Conservation (phyloP, 1,284 basidiomycete genomes). For the Cystobasidiaceae sp. region DNA sequence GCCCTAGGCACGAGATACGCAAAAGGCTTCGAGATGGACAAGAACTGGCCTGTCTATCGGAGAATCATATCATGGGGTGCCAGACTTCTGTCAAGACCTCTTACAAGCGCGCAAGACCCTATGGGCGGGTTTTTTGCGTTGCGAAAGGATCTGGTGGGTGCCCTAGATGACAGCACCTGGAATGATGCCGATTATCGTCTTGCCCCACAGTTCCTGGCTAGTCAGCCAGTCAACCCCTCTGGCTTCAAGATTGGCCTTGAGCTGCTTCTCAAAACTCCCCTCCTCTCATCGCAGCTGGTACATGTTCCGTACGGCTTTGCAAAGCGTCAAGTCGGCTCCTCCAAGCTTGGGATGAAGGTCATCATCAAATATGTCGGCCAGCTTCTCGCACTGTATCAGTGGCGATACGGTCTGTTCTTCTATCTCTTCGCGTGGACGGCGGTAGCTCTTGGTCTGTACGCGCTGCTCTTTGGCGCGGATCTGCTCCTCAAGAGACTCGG, state of each 20-base stretch:
- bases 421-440: conserved; percentile 33
- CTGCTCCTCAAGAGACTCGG: neutral
- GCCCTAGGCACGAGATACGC: conserved; percentile 52
- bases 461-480: neutral
- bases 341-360: conserved; percentile 39
- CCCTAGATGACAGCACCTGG: neutral
- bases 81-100: conserved; percentile 49
- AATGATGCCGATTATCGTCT: neutral
- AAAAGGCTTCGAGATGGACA: conserved; percentile 51
- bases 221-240: conserved; percentile 39
- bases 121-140: conserved; percentile 54
- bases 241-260: conserved; percentile 43
- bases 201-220: conserved; percentile 34
- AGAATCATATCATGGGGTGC: conserved; percentile 51
- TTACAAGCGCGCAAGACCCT: conserved; percentile 51
- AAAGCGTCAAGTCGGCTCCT: conserved; percentile 36
- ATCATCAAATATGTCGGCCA: conserved; percentile 42
- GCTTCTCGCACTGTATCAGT: conserved; percentile 38
- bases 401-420: conserved; percentile 36
- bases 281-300: conserved; percentile 26
- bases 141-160: conserved; percentile 48
- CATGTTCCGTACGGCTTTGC: conserved; percentile 41
- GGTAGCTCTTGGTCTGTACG: neutral
- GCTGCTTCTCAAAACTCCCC: conserved; percentile 39
- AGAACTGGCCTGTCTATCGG: conserved; percentile 52